Conservation (phyloP, 208 protist species). For the Borovskyia barvae region DNA sequence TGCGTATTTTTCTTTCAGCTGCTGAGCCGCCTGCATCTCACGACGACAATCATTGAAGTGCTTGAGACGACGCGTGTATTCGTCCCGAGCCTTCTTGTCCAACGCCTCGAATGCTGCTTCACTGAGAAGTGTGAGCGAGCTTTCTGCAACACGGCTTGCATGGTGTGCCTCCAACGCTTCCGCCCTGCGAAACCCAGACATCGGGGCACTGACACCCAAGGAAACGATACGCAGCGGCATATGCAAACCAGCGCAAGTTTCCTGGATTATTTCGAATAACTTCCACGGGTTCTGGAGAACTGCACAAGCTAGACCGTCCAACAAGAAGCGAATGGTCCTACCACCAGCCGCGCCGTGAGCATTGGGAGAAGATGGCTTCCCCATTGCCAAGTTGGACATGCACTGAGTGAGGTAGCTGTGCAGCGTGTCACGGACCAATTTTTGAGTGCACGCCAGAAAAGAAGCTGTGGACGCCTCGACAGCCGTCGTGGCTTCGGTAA, state of each 20-base stretch:
- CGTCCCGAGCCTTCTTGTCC: conserved; percentile 36
- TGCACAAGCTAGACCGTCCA: conserved; percentile 69
- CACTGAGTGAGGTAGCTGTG: conserved; percentile 20
- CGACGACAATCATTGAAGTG: conserved; percentile 79
- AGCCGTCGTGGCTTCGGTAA: not conserved
- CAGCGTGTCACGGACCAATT: conserved; percentile 27
- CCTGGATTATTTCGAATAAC: conserved; percentile 46
- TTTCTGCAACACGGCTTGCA: conserved; percentile 26
- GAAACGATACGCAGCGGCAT: conserved; percentile 55
- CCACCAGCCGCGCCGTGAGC: not conserved
- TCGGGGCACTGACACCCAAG: conserved; percentile 64
- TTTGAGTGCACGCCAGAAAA: conserved; percentile 13
- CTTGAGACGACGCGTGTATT: conserved; percentile 75
- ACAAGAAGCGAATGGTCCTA: conserved; percentile 32
- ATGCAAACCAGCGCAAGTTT: conserved; percentile 28
- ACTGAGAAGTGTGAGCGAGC: conserved; percentile 43
- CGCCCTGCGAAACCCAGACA: conserved; percentile 48
- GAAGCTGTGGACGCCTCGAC: not conserved
- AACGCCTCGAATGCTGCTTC: conserved; percentile 80
- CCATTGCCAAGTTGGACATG: not conserved
- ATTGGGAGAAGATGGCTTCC: not conserved
- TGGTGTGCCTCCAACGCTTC: conserved; percentile 34
- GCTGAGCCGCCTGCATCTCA: conserved; percentile 39
- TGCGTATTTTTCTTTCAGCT: conserved; percentile 6
- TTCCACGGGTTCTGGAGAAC: conserved; percentile 47